Base-by-base conservation (phyloP, 202 grass and related monocot species). In the Zizania palustris region DNA sequence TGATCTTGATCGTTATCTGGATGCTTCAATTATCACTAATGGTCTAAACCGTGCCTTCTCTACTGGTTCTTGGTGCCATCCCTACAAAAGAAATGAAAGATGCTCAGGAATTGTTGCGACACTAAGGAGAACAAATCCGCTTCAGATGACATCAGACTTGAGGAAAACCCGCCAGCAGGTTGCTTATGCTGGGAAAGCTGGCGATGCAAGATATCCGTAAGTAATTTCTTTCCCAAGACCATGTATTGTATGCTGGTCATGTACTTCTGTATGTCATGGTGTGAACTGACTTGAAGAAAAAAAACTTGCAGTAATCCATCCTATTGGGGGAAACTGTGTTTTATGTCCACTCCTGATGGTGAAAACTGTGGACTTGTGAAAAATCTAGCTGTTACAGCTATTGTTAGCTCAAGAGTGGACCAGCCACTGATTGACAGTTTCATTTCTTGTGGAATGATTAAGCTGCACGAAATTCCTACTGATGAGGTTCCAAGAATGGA, bases 281-380 rank as follows among this genome's bases (percentile, higher is more conserved):
- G 41, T 56, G 69, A 49, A 64, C 61, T 73, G 39, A 84, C 51
- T 66, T 71, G 68, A 55, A 67, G 67, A 60, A 35, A 54, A n/a
- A n/a, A 83, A 20, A 43, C 14, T 60, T 88, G 50, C 85, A 98
- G 95, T 37, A 98, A 98, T 63, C 91, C 95, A 43, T 98, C 95
- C 13, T 98, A 94, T 58, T 98, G 91, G 91, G 95, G 95, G 11
- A 98, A 90, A 41, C 46, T 98, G 71, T 98, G 95, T 83, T 98
- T 98, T 74, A 68, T 98, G 82, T 98, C 95, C 66, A 98, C 95
- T 73, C 89, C 91, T 57, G 95, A 94, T 83, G 95, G 95, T 43
- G 95, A 98, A 79, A 94, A 98, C 71, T 98, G 95, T 86, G 95
- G 95, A 62, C 89, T 98, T 20, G 91, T 94, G n/a, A 98, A 97